phyloP scores from a whole-genome alignment of 1,284 basidiomycete genomes.

The Tilletia horrida region DNA sequence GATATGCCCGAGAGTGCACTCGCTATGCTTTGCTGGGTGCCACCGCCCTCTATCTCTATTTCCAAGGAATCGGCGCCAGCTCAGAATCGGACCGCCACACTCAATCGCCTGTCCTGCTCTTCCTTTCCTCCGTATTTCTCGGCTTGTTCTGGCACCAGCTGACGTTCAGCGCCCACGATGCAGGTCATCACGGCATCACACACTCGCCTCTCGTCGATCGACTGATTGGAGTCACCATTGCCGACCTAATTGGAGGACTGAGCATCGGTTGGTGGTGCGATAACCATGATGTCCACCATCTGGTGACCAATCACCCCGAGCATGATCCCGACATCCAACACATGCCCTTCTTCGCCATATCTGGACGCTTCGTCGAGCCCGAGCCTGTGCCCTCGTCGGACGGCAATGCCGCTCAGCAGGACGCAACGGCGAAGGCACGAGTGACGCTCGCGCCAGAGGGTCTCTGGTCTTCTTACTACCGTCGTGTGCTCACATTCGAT shows the following conservation, averaged over 20 bases:
- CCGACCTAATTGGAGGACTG: slow-evolving; percentile 83
- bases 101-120: slow-evolving; percentile 46
- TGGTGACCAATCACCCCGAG: slow-evolving; percentile 93
- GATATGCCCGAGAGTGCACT: slow-evolving; percentile 81
- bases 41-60: slow-evolving; percentile 64
- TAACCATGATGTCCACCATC: slow-evolving; percentile 96
- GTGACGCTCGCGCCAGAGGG: slow-evolving; percentile 24
- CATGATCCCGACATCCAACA: slow-evolving; percentile 90
- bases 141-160: slow-evolving; percentile 93
- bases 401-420: neutral
- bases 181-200: slow-evolving; percentile 89
- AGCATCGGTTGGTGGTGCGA: slow-evolving; percentile 98
- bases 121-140: slow-evolving; percentile 73
- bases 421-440: neutral
- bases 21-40: slow-evolving; percentile 70
- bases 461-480: slow-evolving; percentile 92
- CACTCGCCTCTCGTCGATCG: slow-evolving; percentile 81
- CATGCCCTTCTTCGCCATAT: slow-evolving; percentile 93
- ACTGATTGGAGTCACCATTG: slow-evolving; percentile 73
- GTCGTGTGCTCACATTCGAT: slow-evolving; percentile 79
- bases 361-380: slow-evolving; percentile 69
- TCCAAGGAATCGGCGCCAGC: neutral
- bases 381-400: neutral
- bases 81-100: neutral
- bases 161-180: slow-evolving; percentile 86